phyloP scores from a whole-genome alignment of 805 yeast genomes.

The Saturnispora kantuleensis region DNA sequence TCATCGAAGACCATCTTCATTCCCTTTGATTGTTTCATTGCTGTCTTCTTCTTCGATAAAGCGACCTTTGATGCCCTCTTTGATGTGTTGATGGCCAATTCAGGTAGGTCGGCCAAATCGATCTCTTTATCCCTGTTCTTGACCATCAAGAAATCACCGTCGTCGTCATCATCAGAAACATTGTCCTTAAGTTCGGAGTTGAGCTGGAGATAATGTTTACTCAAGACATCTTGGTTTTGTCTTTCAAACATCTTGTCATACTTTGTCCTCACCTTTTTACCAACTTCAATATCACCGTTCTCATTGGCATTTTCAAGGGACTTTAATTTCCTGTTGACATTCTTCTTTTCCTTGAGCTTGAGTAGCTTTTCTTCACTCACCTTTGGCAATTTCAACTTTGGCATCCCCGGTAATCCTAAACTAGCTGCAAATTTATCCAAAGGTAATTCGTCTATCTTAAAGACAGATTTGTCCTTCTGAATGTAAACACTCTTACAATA shows the following conservation, averaged over 20 bases:
- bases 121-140: constrained; percentile 71
- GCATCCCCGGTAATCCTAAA: constrained; percentile 92
- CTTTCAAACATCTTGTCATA: constrained; percentile 95
- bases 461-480: constrained; percentile 81
- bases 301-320: constrained; percentile 47
- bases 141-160: constrained; percentile 71
- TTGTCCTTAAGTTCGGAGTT: constrained; percentile 35
- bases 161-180: constrained; percentile 34
- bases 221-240: constrained; percentile 81
- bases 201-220: constrained; percentile 78
- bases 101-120: constrained; percentile 55
- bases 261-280: constrained; percentile 61
- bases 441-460: constrained; percentile 67
- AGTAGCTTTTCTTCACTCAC: constrained; percentile 35
- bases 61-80: constrained; percentile 82
- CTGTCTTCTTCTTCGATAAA: constrained; percentile 68
- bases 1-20: constrained; percentile 84
- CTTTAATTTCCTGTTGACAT: constrained; percentile 63
- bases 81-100: constrained; percentile 47
- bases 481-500: constrained; percentile 77
- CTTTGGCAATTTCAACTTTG: constrained; percentile 67
- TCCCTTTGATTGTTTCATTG: constrained; percentile 45
- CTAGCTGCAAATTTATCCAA: constrained; percentile 79
- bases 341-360: constrained; percentile 62
- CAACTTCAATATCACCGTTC: constrained; percentile 48